Evolutionary conservation across 495 filamentous ascomycete species (phyloP).

Genomic region (Aspergillus ellipticus): DNA sequence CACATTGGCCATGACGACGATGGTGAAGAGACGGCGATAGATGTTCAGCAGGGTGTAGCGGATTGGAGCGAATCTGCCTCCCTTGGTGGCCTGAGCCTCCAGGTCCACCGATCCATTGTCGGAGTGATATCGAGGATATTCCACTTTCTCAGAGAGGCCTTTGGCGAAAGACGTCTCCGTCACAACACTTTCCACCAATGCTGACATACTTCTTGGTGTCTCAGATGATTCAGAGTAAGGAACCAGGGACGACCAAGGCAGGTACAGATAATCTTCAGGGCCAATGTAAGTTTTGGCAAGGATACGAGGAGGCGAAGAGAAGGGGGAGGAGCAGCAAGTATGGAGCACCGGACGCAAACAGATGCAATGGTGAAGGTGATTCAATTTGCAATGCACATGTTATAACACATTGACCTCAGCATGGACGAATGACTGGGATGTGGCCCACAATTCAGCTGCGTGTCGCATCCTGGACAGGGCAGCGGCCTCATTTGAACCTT

Average conservation of each 20-base stretch:
- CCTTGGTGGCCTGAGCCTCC: constrained; percentile 38
- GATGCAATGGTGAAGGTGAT: neutral
- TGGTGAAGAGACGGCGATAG: constrained; percentile 51
- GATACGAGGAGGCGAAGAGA: neutral
- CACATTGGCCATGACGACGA: constrained; percentile 52
- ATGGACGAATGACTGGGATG: constrained; percentile 1
- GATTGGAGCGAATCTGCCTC: constrained; percentile 26
- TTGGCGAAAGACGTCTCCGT: constrained; percentile 22
- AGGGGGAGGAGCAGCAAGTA: neutral
- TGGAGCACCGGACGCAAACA: neutral
- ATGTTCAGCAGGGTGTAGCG: constrained; percentile 41
- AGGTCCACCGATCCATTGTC: constrained; percentile 26
- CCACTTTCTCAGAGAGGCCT: constrained; percentile 25
- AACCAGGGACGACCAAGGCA: neutral
- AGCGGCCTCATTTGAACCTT: constrained; percentile 17
- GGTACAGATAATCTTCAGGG: neutral
- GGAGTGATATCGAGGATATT: neutral
- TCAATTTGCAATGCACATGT: neutral
- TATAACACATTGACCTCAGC: neutral
- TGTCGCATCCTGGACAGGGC: constrained; percentile 1
- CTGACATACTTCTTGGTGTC: constrained; percentile 23
- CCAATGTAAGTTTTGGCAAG: neutral
- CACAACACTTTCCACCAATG: constrained; percentile 21
- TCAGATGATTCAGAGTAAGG: constrained; percentile 17
- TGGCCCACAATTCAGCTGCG: constrained; percentile 1